Evolutionary conservation across 352 stramenopile species (phyloP).

Genomic region (Pythium rhizo-oryzae): DNA sequence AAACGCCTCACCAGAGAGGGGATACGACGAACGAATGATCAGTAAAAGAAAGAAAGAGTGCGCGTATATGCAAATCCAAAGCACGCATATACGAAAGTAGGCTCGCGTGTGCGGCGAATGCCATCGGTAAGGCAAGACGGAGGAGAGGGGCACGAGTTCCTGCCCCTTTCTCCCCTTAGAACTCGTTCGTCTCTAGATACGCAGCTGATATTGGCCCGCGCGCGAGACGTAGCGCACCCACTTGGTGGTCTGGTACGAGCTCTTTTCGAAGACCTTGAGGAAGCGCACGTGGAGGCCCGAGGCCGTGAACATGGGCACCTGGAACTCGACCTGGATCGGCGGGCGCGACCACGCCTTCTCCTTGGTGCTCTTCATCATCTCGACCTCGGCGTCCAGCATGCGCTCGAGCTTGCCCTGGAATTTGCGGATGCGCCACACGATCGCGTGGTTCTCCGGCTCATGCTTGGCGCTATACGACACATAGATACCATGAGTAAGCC

Average conservation of each 20-base stretch:
- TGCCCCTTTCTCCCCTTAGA: no score
- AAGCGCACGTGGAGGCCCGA: conserved; percentile 98
- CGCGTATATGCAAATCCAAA: conserved; percentile 1
- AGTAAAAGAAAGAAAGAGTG: neutral
- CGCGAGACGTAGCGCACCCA: conserved; percentile 99
- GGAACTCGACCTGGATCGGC: conserved; percentile 98
- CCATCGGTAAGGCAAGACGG: neutral
- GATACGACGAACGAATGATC: neutral
- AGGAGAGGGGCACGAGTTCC: no score
- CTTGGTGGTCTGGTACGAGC: conserved; percentile 97
- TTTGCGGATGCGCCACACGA: conserved; percentile 98
- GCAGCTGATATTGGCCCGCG: conserved; percentile 97
- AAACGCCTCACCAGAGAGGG: no score
- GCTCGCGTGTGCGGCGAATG: neutral
- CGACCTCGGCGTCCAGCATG: conserved; percentile 96
- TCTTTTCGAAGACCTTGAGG: conserved; percentile 99
- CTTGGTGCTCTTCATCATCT: conserved; percentile 96
- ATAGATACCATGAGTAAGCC: no score
- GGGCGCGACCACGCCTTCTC: conserved; percentile 96
- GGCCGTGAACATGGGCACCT: conserved; percentile 98
- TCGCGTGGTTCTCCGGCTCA: conserved; percentile 97
- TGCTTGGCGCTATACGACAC: conserved; percentile 97
- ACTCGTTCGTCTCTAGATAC: no score
- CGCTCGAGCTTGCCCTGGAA: conserved; percentile 96
- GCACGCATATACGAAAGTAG: neutral